Percentiles rank a stretch among this genome's conserved stretches.
Conservation (phyloP, 208 protist genomes). For the Naegleria fowleri region DNA sequence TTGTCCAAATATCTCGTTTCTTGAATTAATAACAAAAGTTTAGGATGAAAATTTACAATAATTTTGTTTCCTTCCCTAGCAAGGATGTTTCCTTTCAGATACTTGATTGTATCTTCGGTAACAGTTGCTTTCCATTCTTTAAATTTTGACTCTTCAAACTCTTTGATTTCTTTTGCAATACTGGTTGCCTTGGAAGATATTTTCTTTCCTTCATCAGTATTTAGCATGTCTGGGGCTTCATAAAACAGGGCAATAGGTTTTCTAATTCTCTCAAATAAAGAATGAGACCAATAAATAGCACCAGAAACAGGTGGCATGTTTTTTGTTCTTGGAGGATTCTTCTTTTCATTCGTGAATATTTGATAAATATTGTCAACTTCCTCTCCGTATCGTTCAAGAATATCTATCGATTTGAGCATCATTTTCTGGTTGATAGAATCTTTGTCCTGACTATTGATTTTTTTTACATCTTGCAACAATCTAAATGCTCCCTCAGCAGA, state of each 20-base stretch:
- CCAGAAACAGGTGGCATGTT: slow-evolving; percentile 94
- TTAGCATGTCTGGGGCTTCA: slow-evolving; percentile 74
- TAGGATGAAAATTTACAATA: slow-evolving; percentile 84
- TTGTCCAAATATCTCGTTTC: slow-evolving; percentile 94
- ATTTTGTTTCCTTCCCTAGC: slow-evolving; percentile 35
- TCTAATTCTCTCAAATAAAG: slow-evolving; percentile 92
- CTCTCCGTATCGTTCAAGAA: slow-evolving; percentile 84
- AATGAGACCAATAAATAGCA: slow-evolving; percentile 90
- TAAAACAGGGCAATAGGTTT: slow-evolving; percentile 90
- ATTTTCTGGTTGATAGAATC: slow-evolving; percentile 78
- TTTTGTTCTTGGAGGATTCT: slow-evolving; percentile 85
- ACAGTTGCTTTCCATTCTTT: slow-evolving; percentile 79
- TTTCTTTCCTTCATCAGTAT: slow-evolving; percentile 72
- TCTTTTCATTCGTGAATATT: slow-evolving; percentile 79
- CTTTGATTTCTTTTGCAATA: slow-evolving; percentile 82
- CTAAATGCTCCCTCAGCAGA: slow-evolving; percentile 94
- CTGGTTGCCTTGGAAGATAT: slow-evolving; percentile 82
- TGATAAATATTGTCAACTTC: slow-evolving; percentile 77
- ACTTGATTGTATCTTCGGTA: slow-evolving; percentile 64
- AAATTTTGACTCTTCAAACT: slow-evolving; percentile 80
- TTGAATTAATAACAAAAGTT: slow-evolving; percentile 84
- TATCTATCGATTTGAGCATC: slow-evolving; percentile 88
- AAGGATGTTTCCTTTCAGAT: slow-evolving; percentile 82
- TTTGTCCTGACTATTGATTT: slow-evolving; percentile 66
- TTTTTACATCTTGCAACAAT: slow-evolving; percentile 91